Conservation (phyloP, 306 rosid species). For the Prunus campanulata region DNA sequence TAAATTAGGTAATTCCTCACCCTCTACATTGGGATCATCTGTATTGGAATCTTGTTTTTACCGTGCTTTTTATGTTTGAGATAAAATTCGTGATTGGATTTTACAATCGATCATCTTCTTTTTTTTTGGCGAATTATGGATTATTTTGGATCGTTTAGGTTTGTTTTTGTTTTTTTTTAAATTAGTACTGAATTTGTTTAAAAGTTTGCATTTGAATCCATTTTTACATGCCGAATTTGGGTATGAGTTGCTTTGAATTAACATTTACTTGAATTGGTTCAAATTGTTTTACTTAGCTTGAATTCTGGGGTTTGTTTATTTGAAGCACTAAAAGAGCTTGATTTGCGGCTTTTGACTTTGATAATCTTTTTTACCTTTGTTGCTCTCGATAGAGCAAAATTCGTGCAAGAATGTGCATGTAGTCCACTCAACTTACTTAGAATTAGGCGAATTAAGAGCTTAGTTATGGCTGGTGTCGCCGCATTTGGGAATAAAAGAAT, state of each 20-base stretch:
- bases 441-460: background rate
- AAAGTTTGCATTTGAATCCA: background rate
- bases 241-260: background rate
- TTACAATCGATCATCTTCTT: background rate
- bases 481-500: background rate
- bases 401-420: background rate
- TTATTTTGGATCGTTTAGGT: background rate
- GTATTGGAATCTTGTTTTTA: background rate
- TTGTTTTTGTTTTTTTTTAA: background rate
- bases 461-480: background rate
- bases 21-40: conserved; percentile 10
- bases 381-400: background rate
- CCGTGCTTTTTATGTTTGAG: background rate
- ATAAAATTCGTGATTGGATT: background rate
- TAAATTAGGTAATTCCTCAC: conserved; percentile 19
- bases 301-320: background rate
- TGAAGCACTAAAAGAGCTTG: background rate
- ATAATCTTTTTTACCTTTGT: background rate
- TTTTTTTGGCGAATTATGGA: background rate
- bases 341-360: no score
- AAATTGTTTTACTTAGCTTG: background rate
- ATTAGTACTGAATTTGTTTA: background rate
- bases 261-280: background rate
- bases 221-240: background rate
- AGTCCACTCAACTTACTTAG: background rate